phyloP scores from a whole-genome alignment of 2,329 filamentous ascomycete genomes.

The Microascus cirrosus region DNA sequence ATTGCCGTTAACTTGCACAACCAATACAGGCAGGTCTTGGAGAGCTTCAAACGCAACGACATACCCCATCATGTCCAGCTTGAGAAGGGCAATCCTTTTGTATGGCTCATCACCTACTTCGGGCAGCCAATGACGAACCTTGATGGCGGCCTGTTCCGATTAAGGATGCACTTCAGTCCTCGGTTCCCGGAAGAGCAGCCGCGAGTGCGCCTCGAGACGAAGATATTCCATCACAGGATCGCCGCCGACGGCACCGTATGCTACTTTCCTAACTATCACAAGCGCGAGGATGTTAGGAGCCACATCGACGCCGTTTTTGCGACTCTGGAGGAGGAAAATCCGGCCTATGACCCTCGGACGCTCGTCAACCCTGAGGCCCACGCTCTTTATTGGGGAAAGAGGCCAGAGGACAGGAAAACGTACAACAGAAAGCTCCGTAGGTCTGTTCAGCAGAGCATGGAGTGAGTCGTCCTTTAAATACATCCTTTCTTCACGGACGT shows the following conservation, averaged over 20 bases:
- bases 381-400: slow-evolving; percentile 73
- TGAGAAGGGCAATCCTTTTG: slow-evolving; percentile 73
- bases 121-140: slow-evolving; percentile 87
- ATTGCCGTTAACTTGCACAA: slow-evolving; percentile 74
- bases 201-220: slow-evolving; percentile 67
- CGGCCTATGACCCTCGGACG: slow-evolving; percentile 82
- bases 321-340: slow-evolving; percentile 75
- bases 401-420: slow-evolving; percentile 61
- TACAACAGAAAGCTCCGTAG: slow-evolving; percentile 76
- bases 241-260: slow-evolving; percentile 71
- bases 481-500: not conserved
- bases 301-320: slow-evolving; percentile 78
- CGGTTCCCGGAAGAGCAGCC: slow-evolving; percentile 84
- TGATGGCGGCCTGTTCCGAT: slow-evolving; percentile 79
- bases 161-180: slow-evolving; percentile 70
- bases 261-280: slow-evolving; percentile 54
- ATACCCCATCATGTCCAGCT: slow-evolving; percentile 67
- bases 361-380: slow-evolving; percentile 79
- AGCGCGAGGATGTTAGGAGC: slow-evolving; percentile 63
- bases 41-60: slow-evolving; percentile 60
- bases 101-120: slow-evolving; percentile 83
- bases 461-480: slow-evolving; percentile 29
- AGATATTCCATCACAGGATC: slow-evolving; percentile 81
- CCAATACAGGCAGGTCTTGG: slow-evolving; percentile 73
- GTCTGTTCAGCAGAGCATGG: slow-evolving; percentile 60